Percentiles rank a stretch among this genome's conserved stretches.
Evolutionary conservation across 345 rosid genomes (phyloP).

Genomic region (Citrus unshiu): DNA sequence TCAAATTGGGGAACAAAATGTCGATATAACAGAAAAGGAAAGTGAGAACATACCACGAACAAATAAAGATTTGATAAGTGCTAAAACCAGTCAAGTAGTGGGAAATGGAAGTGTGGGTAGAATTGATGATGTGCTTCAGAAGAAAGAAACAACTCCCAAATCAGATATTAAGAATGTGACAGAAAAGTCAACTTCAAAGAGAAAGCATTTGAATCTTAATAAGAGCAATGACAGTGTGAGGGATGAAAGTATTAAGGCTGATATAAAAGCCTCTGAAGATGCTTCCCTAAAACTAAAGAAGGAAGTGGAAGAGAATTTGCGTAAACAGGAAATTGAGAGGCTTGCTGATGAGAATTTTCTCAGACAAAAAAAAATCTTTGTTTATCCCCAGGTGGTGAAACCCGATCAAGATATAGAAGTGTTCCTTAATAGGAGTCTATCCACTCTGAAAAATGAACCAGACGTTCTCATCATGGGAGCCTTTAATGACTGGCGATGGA

Average conservation of each 20-base stretch:
- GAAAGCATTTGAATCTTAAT: slow-evolving; percentile 7
- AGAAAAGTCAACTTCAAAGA: slow-evolving; percentile 14
- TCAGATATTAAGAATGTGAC: slow-evolving; percentile 19
- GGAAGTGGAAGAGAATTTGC: slow-evolving; percentile 41
- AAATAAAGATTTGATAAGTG: slow-evolving; percentile 7
- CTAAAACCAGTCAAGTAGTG: slow-evolving; percentile 12
- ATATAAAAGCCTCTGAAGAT: slow-evolving; percentile 24
- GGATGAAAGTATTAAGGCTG: slow-evolving; percentile 10
- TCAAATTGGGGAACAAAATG: slow-evolving; percentile 21
- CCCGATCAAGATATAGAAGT: slow-evolving; percentile 73
- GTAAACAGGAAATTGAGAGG: slow-evolving; percentile 50
- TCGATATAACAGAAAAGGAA: slow-evolving; percentile 19
- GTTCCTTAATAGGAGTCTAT: slow-evolving; percentile 62
- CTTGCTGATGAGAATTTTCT: slow-evolving; percentile 50
- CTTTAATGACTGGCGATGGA: slow-evolving; percentile 93
- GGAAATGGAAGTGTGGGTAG: slow-evolving; percentile 35
- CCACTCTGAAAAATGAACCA: slow-evolving; percentile 50
- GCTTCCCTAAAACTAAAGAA: slow-evolving; percentile 35
- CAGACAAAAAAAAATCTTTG: slow-evolving; percentile 55
- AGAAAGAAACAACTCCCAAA: slow-evolving; percentile 15
- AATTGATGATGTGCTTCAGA: slow-evolving; percentile 13
- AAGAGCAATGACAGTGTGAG: slow-evolving; percentile 7
- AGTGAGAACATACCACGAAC: slow-evolving; percentile 13
- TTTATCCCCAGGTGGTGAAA: slow-evolving; percentile 52
- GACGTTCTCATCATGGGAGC: slow-evolving; percentile 85